Evolutionary conservation across 306 rosid species (phyloP), one percentile per base, ranked within the genome.

Genomic region (Lathyrus tuberosus): DNA sequence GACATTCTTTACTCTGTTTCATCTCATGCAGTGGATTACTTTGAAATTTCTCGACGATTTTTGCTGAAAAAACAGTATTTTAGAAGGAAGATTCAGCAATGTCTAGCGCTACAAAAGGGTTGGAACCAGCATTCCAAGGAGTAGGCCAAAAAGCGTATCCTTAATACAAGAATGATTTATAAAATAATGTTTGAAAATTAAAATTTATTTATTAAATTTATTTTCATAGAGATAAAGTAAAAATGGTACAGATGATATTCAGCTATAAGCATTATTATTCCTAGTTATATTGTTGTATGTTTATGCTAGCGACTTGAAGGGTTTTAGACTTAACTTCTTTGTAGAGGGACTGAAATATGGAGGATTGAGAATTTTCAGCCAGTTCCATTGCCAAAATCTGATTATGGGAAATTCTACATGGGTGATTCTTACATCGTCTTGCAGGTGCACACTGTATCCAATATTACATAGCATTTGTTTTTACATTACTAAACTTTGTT

Each of bases 71-170:
- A 67, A 57, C 74, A 43, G 70, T 57, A 53, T 52, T 65, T 65
- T 81, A 74, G 78, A 73, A 71, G 73, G 79, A 71, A 64, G 56
- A 75, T 69, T 65, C 74, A 78, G 88, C 86, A 73, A 95, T 95
- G 99, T 85, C 99, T 71, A 87, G 91, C 82, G 75, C 99, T 41
- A 74, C 91, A 42, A 95, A 95, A 84, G 87, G 58, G 72, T 83
- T 89, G 88, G 99, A 95, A 80, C 97, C 95, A 61, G 99, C 99
- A 66, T 91, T 95, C 86, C 99, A 95, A 83, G 96, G 96, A 71
- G 95, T 82, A 48, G 99, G 99, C 72, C 99, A 95, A 80, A 91
- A 83, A 87, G 84, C 76, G 99, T 95, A 95, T 95, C 99, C 99
- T 84, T 85, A 54, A 46, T 74, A 49, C 43, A 65, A 58, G 48